Evolutionary conservation across 140 eudicot species (phyloP), one percentile per base, ranked within the genome.

Genomic region (Bidens hawaiensis): DNA sequence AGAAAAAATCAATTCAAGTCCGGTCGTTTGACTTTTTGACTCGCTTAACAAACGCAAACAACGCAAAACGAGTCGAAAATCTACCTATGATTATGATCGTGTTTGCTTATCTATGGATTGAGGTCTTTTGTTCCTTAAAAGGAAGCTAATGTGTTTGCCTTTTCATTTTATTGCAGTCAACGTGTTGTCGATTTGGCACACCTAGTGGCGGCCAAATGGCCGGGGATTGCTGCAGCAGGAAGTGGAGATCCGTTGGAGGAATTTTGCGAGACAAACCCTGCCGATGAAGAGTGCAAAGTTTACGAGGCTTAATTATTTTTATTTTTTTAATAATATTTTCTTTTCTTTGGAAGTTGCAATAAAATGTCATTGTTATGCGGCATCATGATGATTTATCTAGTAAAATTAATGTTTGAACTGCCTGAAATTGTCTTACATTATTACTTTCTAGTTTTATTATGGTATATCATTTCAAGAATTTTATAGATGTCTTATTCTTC

Each of bases 101-200:
- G n/a, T n/a, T n/a, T n/a, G n/a, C n/a, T n/a, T n/a, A n/a, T n/a
- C n/a, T n/a, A n/a, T n/a, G n/a, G n/a, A n/a, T n/a, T n/a, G n/a
- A n/a, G n/a, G n/a, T n/a, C n/a, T n/a, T n/a, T n/a, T n/a, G n/a
- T 40, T 13, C 42, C 9, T 6, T 0, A 8, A 34, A 46, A 16
- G 41, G n/a, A n/a, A 11, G 23, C 52, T 42, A 19, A 51, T 13
- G 11, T 1, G 1, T 1, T 10, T 43, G 40, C 14, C 1, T 12
- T n/a, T 2, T 48, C 4, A 21, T 48, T 19, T 26, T n/a, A 48
- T 50, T 80, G 82, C 76, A 88, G 96, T 71, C 99, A 91, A 82
- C 78, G 99, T 62, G 99, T 91, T 42, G 99, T 91, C 1, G 99
- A 91, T 75, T 83, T 91, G 89, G 96, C 99, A 25, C 89, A 91